Percentiles rank a stretch among this genome's conserved stretches.
These are phyloP conservation scores for Monilinia fructigena DNA, from an alignment of 2,329 filamentous ascomycete species.

Conservation along the genomic window DNA sequence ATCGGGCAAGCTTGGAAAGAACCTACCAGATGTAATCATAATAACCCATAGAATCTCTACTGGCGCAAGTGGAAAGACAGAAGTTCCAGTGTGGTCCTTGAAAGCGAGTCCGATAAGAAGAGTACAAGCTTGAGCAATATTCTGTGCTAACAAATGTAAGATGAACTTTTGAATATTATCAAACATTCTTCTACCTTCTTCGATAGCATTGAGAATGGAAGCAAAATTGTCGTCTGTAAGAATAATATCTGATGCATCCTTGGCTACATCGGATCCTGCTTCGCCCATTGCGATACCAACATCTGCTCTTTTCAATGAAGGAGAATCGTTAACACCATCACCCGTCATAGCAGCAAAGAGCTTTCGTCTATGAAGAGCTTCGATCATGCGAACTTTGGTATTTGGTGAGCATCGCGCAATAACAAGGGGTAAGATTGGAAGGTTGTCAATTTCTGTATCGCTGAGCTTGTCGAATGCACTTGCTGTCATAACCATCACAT, in stretches of 20 bases:
- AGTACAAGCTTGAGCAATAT: constrained; percentile 80
- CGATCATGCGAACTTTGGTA: constrained; percentile 89
- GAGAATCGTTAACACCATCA: constrained; percentile 51
- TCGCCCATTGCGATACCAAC: constrained; percentile 63
- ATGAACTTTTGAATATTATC: constrained; percentile 76
- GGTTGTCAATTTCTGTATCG: constrained; percentile 71
- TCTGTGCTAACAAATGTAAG: constrained; percentile 62
- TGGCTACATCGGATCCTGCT: constrained; percentile 61
- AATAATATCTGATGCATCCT: constrained; percentile 62
- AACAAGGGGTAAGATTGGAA: constrained; percentile 75
- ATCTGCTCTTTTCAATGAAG: constrained; percentile 59
- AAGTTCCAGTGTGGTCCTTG: constrained; percentile 67
- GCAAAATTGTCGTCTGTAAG: constrained; percentile 71
- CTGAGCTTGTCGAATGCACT: constrained; percentile 75
- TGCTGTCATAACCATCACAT: constrained; percentile 70
- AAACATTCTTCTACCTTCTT: constrained; percentile 71
- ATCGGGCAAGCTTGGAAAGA: not conserved
- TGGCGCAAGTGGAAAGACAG: constrained; percentile 82
- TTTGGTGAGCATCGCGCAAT: constrained; percentile 81
- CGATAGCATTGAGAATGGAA: constrained; percentile 68
- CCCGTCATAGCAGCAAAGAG: constrained; percentile 54
- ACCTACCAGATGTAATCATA: constrained; percentile 75
- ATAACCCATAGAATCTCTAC: constrained; percentile 93
- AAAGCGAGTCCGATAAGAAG: constrained; percentile 80
- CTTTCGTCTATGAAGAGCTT: constrained; percentile 61